These are phyloP conservation scores for Colletotrichum cuscutae DNA, from an alignment of 2,329 filamentous ascomycete species.

Conservation along the genomic window DNA sequence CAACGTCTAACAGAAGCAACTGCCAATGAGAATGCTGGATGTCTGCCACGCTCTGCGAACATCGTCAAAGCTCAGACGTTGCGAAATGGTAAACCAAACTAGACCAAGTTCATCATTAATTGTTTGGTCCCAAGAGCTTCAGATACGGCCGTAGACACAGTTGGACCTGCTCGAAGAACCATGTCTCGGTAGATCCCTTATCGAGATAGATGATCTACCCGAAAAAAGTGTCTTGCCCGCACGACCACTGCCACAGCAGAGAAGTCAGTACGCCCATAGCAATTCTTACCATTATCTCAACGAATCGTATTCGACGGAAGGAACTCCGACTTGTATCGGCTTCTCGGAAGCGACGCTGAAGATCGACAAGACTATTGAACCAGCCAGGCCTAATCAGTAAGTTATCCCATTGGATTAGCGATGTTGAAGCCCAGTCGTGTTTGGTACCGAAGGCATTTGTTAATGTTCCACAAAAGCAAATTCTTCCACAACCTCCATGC, in stretches of 20 bases:
- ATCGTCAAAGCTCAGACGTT: background rate
- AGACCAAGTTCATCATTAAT: background rate
- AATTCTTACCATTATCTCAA: background rate
- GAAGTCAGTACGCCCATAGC: background rate
- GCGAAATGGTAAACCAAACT: background rate
- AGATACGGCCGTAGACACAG: background rate
- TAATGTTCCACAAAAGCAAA: too few species aligned
- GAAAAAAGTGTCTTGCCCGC: background rate
- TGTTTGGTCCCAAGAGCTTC: background rate
- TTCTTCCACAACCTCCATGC: too few species aligned
- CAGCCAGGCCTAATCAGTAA: background rate
- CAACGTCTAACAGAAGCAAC: background rate
- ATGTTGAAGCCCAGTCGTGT: too few species aligned
- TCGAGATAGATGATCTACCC: background rate
- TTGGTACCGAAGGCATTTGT: too few species aligned
- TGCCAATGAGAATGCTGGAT: background rate
- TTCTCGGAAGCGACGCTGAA: background rate
- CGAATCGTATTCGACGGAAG: background rate
- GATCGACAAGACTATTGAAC: background rate
- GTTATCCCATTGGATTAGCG: too few species aligned
- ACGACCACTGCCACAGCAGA: background rate
- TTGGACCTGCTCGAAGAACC: background rate
- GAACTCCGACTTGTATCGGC: background rate
- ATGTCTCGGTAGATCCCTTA: background rate
- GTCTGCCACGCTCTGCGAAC: background rate